Evolutionary conservation across 1,284 basidiomycete species (phyloP).

Genomic region (Fomitiporia mediterranea): DNA sequence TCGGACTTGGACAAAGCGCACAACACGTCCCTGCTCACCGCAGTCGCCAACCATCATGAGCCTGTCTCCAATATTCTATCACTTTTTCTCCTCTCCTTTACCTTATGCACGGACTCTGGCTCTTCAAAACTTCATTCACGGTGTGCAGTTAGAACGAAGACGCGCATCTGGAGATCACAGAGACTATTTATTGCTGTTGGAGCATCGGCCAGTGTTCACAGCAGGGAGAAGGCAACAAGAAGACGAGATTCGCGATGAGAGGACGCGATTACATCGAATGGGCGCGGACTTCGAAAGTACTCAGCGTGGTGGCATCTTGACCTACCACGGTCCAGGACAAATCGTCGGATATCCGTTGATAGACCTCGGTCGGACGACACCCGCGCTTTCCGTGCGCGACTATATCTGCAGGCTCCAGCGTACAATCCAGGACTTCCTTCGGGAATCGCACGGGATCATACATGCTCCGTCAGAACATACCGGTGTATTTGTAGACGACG

Average conservation of each 20-base stretch:
- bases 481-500: conserved; percentile 64
- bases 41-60: conserved; percentile 31
- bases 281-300: conserved; percentile 88
- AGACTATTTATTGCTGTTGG: conserved; percentile 66
- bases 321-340: conserved; percentile 98
- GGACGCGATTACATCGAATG: conserved; percentile 59
- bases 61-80: conserved; percentile 68
- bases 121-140: conserved; percentile 67
- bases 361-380: conserved; percentile 59
- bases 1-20: too few species aligned
- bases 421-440: conserved; percentile 54
- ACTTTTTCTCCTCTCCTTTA: conserved; percentile 68
- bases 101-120: conserved; percentile 67
- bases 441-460: conserved; percentile 49
- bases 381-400: conserved; percentile 52
- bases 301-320: conserved; percentile 87
- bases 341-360: conserved; percentile 93
- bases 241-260: conserved; percentile 60
- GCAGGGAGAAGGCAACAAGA: conserved; percentile 80
- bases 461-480: conserved; percentile 62
- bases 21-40: too few species aligned
- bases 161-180: conserved; percentile 40
- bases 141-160: conserved; percentile 53
- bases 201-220: conserved; percentile 95
- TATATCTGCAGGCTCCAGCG: conserved; percentile 73